A percentile compares a stretch with the other conserved stretches of the same genome.
Evolutionary conservation across 2,329 filamentous ascomycete genomes (phyloP).

Genomic region (Paracoccidioides brasiliensis): DNA sequence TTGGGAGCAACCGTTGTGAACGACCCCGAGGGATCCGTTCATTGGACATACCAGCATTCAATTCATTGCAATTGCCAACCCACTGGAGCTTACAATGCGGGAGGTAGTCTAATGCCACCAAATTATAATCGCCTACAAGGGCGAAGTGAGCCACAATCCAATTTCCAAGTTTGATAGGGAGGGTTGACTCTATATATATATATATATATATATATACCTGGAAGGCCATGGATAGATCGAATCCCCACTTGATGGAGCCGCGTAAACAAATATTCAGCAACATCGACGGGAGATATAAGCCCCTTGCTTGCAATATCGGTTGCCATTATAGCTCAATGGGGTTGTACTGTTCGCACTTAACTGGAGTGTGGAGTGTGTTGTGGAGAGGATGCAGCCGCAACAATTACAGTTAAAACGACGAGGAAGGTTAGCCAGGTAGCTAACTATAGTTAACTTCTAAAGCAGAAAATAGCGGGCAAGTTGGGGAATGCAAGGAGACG

Average conservation of each 20-base stretch:
- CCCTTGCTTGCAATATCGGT: slow-evolving; percentile 32
- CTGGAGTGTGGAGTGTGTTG: background rate
- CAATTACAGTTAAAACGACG: background rate
- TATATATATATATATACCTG: slow-evolving; percentile 26
- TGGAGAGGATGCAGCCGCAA: background rate
- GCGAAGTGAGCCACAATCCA: background rate
- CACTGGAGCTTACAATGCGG: slow-evolving; percentile 46
- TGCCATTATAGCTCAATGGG: slow-evolving; percentile 16
- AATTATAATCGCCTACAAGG: slow-evolving; percentile 49
- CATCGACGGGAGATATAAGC: slow-evolving; percentile 32
- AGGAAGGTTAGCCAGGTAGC: too few relatives aligned
- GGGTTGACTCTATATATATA: too few relatives aligned
- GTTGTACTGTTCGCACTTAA: background rate
- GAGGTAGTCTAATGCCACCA: slow-evolving; percentile 55
- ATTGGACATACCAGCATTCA: slow-evolving; percentile 50
- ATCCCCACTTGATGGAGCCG: slow-evolving; percentile 38
- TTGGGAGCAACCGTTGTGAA: slow-evolving; percentile 11
- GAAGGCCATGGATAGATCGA: slow-evolving; percentile 38
- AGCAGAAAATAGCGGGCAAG: too few relatives aligned
- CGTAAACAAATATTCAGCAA: slow-evolving; percentile 38
- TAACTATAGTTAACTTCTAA: too few relatives aligned
- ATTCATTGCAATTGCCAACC: slow-evolving; percentile 57
- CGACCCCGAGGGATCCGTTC: background rate
- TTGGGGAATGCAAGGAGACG: too few relatives aligned
- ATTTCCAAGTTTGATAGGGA: slow-evolving; percentile 2